Conservation (phyloP, 495 filamentous ascomycete species). For the Penicillium atrosanguineum region DNA sequence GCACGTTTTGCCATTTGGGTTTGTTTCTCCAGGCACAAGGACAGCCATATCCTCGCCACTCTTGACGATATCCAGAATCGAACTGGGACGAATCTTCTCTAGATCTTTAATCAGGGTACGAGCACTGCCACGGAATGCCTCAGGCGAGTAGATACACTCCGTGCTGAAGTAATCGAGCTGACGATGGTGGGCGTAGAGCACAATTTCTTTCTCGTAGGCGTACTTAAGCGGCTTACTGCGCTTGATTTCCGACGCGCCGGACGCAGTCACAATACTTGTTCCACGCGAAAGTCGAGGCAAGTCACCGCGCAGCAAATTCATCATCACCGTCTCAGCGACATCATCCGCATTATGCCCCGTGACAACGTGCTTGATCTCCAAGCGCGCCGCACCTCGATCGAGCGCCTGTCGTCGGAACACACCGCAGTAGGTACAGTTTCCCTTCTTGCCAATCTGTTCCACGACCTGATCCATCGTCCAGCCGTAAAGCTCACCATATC, state of each 20-base stretch:
- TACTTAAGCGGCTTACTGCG: slow-evolving; percentile 96
- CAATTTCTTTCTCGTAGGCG: slow-evolving; percentile 98
- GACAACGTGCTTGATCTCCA: slow-evolving; percentile 91
- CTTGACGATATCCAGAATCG: slow-evolving; percentile 89
- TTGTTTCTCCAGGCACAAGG: slow-evolving; percentile 65
- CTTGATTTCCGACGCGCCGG: slow-evolving; percentile 72
- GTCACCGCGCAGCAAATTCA: slow-evolving; percentile 93
- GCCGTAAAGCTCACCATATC: slow-evolving; percentile 92
- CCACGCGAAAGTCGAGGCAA: slow-evolving; percentile 80
- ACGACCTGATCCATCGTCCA: slow-evolving; percentile 99
- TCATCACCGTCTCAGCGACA: slow-evolving; percentile 96
- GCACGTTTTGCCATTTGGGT: slow-evolving; percentile 25
- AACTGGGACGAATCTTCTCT: slow-evolving; percentile 87
- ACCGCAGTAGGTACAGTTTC: slow-evolving; percentile 98
- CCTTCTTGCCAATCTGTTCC: slow-evolving; percentile 92
- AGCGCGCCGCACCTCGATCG: slow-evolving; percentile 82
- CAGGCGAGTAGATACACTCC: slow-evolving; percentile 96
- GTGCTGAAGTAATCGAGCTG: slow-evolving; percentile 97
- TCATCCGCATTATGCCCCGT: slow-evolving; percentile 98
- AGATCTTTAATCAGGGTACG: slow-evolving; percentile 90
- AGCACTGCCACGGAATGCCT: slow-evolving; percentile 94
- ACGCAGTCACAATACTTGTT: slow-evolving; percentile 88
- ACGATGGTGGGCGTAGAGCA: slow-evolving; percentile 94
- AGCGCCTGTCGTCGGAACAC: slow-evolving; percentile 94
- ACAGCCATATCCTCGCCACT: slow-evolving; percentile 96